Evolutionary conservation across 768 basidiomycete genomes (phyloP), one percentile per base, ranked within the genome.

Genomic region (Boletus rex-veris): DNA sequence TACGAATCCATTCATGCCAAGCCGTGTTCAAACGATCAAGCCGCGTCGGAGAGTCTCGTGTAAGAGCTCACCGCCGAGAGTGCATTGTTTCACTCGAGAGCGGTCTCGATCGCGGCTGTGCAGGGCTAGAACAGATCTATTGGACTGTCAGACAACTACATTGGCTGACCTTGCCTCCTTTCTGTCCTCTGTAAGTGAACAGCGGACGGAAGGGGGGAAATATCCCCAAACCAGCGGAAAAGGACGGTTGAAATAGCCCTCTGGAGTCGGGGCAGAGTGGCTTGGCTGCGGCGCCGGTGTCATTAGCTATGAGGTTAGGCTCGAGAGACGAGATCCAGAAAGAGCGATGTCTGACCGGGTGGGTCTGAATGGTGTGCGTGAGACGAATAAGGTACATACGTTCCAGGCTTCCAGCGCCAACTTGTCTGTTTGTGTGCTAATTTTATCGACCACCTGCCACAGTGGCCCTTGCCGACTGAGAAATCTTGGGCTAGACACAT

Each of bases 161-260:
- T 18, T 7, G 52, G 36, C 40, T 16, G 10, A 49, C 40, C 26
- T 45, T 50, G 40, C 54, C 51, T 38, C 60, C 64, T 53, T 64
- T 64, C 63, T 47, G 60, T 28, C 55, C 64, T 45, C 54, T 63
- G 63, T 18, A 56, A 44, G 59, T 40, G 28, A 42, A 65, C 60
- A 63, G 57, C 63, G 59, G 63, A 64, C 62, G 63, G 62, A 63
- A 64, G 19, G 62, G 53, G 50, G 47, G 50, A 18, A 8, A 31
- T 12, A 31, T 39, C 37, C 38, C 30, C n/a, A 18, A 21, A 9
- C 6, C 28, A 39, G 35, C 15, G n/a, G 3, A 33, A 35, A 35
- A 30, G 19, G 30, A n/a, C 9, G 37, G 19, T 38, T 8, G 31
- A 10, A 28, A 45, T 15, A 9, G 39, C 16, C 11, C 21, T 46